Evolutionary conservation across 768 basidiomycete genomes (phyloP).

Genomic region (Fomitopsis pulvina): DNA sequence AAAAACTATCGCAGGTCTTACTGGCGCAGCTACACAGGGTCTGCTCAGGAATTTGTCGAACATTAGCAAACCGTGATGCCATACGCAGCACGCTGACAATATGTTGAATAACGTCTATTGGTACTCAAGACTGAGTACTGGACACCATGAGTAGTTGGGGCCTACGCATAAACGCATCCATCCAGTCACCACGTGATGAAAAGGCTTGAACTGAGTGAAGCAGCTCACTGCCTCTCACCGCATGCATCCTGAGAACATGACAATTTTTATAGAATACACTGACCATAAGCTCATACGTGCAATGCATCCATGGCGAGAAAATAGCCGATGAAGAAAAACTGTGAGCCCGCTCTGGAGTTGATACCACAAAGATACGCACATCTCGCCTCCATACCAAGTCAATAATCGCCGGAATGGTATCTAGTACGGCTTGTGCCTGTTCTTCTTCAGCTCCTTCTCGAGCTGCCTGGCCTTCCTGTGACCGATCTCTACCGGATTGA

Average conservation of each 20-base stretch:
- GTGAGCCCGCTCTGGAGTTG: slow-evolving; percentile 11
- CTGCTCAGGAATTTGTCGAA: slow-evolving; percentile 6
- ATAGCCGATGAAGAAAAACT: slow-evolving; percentile 1
- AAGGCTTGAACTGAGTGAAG: too few species aligned
- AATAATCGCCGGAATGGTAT: background rate
- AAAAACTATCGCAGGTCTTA: slow-evolving; percentile 9
- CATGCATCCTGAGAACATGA: background rate
- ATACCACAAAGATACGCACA: slow-evolving; percentile 7
- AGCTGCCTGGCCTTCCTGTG: slow-evolving; percentile 87
- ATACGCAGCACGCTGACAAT: background rate
- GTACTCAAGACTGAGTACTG: too few species aligned
- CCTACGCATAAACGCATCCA: too few species aligned
- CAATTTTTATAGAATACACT: background rate
- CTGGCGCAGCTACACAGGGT: slow-evolving; percentile 12
- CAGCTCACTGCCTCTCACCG: background rate
- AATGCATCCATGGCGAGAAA: background rate
- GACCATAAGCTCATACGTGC: background rate
- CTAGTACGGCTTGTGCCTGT: slow-evolving; percentile 74
- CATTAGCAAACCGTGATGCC: background rate
- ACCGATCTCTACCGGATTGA: slow-evolving; percentile 90
- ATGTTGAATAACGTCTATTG: too few species aligned
- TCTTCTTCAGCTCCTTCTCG: slow-evolving; percentile 89
- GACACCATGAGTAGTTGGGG: too few species aligned
- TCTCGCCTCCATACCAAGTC: slow-evolving; percentile 5
- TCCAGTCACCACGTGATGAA: too few species aligned